Evolutionary conservation across 805 yeast genomes (phyloP).

Genomic region (Hanseniaspora hatyaiensis): DNA sequence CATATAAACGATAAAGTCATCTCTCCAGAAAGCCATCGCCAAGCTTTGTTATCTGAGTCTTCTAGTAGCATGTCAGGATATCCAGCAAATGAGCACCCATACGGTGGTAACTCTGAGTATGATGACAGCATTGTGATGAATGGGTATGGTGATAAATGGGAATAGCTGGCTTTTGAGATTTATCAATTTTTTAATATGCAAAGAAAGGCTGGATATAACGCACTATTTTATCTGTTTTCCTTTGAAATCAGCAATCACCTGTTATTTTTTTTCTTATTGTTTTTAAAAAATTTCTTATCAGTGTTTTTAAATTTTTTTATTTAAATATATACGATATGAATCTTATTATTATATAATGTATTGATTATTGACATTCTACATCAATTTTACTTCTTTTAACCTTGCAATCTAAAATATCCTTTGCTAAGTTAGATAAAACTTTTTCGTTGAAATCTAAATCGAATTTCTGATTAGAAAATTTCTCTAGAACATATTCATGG

Average conservation of each 20-base stretch:
- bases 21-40: neutral
- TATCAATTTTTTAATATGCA: too few species aligned
- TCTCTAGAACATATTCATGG: conserved; percentile 33
- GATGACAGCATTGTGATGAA: conserved; percentile 13
- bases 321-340: neutral
- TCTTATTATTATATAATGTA: too few species aligned
- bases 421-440: conserved; percentile 15
- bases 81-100: conserved; percentile 8
- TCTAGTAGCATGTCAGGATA: neutral
- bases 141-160: conserved; percentile 9
- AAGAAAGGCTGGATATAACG: too few species aligned
- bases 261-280: too few species aligned
- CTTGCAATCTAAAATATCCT: conserved; percentile 1
- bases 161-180: too few species aligned
- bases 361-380: conserved; percentile 11
- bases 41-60: neutral
- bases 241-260: too few species aligned
- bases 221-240: too few species aligned
- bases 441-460: conserved; percentile 41
- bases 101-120: conserved; percentile 12
- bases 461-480: conserved; percentile 55
- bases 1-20: neutral
- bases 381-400: conserved; percentile 6
- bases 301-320: too few species aligned
- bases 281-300: too few species aligned